phyloP scores from a whole-genome alignment of 306 rosid genomes.

The Coriaria nepalensis region DNA sequence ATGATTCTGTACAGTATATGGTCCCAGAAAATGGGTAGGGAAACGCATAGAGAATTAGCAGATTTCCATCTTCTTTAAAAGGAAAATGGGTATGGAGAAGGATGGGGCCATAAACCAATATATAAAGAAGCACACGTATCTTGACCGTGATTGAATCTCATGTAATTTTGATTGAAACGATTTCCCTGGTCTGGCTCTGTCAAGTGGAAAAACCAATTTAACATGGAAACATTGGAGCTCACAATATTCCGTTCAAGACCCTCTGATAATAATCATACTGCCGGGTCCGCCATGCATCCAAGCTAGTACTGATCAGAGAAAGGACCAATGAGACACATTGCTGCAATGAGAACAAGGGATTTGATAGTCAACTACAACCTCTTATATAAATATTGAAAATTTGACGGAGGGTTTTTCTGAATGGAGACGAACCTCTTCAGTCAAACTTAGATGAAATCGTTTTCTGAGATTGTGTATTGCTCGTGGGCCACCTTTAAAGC shows the following conservation, averaged over 20 bases:
- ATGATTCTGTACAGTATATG: slow-evolving; percentile 35
- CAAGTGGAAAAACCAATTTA: slow-evolving; percentile 18
- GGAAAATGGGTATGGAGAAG: no score
- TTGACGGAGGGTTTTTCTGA: no score
- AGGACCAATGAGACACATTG: slow-evolving; percentile 98
- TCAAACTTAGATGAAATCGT: slow-evolving; percentile 83
- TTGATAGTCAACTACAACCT: neutral
- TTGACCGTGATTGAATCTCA: no score
- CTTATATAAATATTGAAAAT: no score
- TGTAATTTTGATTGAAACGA: no score
- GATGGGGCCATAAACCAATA: no score
- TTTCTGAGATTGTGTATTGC: slow-evolving; percentile 92
- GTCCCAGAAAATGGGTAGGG: slow-evolving; percentile 17
- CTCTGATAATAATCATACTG: slow-evolving; percentile 97
- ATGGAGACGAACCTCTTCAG: slow-evolving; percentile 75
- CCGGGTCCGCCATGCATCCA: slow-evolving; percentile 99
- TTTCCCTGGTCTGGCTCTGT: slow-evolving; percentile 22
- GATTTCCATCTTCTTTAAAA: no score
- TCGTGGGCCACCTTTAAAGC: slow-evolving; percentile 94
- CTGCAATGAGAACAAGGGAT: slow-evolving; percentile 29
- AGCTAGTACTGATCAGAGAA: slow-evolving; percentile 90
- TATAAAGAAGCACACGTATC: no score
- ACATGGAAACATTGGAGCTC: slow-evolving; percentile 27
- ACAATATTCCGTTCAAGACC: slow-evolving; percentile 94
- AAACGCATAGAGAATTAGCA: slow-evolving; percentile 6